Conservation (phyloP, 179 eudicot species). For the Beta corolliflora region DNA sequence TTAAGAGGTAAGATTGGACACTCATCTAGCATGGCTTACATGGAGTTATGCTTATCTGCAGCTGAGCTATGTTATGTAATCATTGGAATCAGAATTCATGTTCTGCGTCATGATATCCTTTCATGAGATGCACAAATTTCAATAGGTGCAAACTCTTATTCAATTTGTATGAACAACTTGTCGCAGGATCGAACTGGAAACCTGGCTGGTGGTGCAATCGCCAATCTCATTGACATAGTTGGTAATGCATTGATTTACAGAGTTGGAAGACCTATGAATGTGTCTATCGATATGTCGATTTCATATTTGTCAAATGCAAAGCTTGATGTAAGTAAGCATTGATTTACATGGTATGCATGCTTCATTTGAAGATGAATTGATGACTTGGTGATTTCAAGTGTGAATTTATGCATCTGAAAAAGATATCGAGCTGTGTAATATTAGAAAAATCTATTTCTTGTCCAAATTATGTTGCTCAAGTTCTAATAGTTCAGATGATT, state of each 20-base stretch:
- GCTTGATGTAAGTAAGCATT: slow-evolving; percentile 54
- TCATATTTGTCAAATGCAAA: slow-evolving; percentile 68
- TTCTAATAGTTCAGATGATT: not conserved
- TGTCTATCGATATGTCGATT: slow-evolving; percentile 81
- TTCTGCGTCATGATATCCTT: not conserved
- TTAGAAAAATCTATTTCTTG: not conserved
- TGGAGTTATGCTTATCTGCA: not conserved
- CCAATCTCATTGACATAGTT: slow-evolving; percentile 71
- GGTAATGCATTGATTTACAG: slow-evolving; percentile 62
- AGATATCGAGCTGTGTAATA: not conserved
- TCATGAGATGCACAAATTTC: not conserved
- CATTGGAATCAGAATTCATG: not conserved
- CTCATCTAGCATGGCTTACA: not conserved
- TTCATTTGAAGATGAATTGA: not conserved
- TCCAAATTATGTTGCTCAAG: not conserved
- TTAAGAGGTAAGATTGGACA: not conserved
- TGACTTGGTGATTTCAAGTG: not conserved
- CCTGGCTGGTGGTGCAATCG: slow-evolving; percentile 70
- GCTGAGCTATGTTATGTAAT: not conserved
- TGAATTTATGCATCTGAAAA: not conserved
- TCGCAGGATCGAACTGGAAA: slow-evolving; percentile 69
- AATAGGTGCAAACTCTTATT: not conserved
- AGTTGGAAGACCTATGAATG: slow-evolving; percentile 55
- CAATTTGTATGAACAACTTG: not conserved
- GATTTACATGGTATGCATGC: not conserved